Base-by-base conservation (phyloP, 345 rosid species). In the Laguncularia racemosa region DNA sequence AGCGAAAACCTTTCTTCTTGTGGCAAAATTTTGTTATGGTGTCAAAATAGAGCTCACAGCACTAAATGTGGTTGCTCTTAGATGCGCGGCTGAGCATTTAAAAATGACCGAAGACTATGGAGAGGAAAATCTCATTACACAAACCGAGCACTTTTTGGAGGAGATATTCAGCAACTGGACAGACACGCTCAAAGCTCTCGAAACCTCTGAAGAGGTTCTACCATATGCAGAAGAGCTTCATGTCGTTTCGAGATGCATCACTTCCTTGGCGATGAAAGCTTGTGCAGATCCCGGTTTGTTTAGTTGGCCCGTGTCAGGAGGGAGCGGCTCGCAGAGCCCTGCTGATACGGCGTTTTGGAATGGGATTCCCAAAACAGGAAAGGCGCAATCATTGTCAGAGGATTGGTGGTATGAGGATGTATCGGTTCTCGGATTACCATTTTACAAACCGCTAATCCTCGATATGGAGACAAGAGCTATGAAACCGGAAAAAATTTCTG, bases 381-480 rank as follows among this genome's bases (percentile, higher is more conserved):
- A 72, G 68, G 49, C 78, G 17, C 70, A 59, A 12, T 46, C 76
- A 13, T 51, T 72, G 15, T 75, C 71, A 2, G 82, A 77, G 33
- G 91, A 92, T 74, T 89, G 96, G 96, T 92, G 98, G 98, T 83
- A 81, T 16, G 86, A 81, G 49, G 98, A 92, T 58, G 87, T 72
- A 38, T 89, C 95, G 1, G 66, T 69, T 58, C 90, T 86, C 12
- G 55, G 77, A 16, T 57, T 88, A 13, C 55, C 83, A 16, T 50
- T 78, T 28, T 92, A 73, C 66, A 89, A 76, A 72, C 81, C 86
- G 66, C 76, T 92, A 48, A 83, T 92, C 40, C 58, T 68, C 52
- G 87, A 81, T n/a, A 63, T 89, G 38, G 68, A 68, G 53, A 73
- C 83, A 26, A 71, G 77, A 53, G 95, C 84, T 50, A 76, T 80